Base-by-base conservation (phyloP, 2,329 filamentous ascomycete species). In the Emergomyces orientalis region DNA sequence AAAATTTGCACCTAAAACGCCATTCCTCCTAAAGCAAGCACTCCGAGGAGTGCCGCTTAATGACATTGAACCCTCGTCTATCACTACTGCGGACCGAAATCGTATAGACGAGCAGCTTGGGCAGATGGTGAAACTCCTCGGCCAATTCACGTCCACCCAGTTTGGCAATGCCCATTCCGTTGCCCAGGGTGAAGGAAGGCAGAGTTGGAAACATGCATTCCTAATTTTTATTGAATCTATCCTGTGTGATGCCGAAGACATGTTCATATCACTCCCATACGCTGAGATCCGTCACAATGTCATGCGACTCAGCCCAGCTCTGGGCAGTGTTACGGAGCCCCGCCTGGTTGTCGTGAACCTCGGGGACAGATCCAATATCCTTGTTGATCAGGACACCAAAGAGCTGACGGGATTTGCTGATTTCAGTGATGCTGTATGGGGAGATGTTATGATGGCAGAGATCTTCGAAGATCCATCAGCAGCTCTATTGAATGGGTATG, bases 191-290 rank as follows among this genome's bases (percentile, higher is more conserved):
- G 71, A 71, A 30, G 80, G 81, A 19, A 76, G 71, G 62, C 68
- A 66, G n/a, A 79, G 79, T 2, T 86, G 84, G 84, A 74, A 76
- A 61, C 77, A 81, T 62, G 80, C 79, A 14, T 86, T 85, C 66
- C 71, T 78, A 30, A 67, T 70, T 6, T 75, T 85, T 47, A 73
- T 85, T 25, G 83, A 85, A 69, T 73, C 77, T 13, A 72, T 80
- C 9, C 73, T 86, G 30, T 81, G 81, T 19, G 83, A 86, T 67
- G 81, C 79, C 19, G 84, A 86, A 69, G 83, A 86, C 63, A 81
- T 82, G 71, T 79, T 84, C 14, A 78, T 86, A 66, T 81, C 79
- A 63, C 69, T 85, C 7, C 83, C 83, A 0, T 85, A 85, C 67
- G 76, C 80, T 11, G 78, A 79, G 61, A 80, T 86, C 63, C 78